Percentiles rank a stretch among this genome's conserved stretches.
Evolutionary conservation across 75 land plant species (phyloP).

Genomic region (Azolla pinnata): DNA sequence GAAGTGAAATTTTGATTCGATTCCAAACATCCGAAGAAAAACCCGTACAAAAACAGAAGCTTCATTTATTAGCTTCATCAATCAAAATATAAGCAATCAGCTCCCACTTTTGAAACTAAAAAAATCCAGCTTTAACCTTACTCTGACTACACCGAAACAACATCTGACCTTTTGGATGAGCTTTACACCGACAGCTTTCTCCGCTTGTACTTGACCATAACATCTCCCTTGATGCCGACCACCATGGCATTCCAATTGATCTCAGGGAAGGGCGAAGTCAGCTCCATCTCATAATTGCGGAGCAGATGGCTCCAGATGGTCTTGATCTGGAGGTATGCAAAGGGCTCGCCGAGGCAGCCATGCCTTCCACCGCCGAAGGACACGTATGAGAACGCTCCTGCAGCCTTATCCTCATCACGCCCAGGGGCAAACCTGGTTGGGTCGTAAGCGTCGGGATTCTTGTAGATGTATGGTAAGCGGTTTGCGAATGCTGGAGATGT

Average conservation of each 20-base stretch:
- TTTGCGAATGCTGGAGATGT: conserved; percentile 95
- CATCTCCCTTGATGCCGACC: conserved; percentile 91
- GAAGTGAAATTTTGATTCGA: too few relatives aligned
- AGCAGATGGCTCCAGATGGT: conserved; percentile 90
- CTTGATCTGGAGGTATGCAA: conserved; percentile 92
- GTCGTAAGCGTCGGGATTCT: conserved; percentile 73
- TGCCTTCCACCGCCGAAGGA: conserved; percentile 96
- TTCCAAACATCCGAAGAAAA: too few relatives aligned
- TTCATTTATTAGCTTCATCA: too few relatives aligned
- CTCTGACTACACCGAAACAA: too few relatives aligned
- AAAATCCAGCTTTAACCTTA: too few relatives aligned
- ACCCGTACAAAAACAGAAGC: too few relatives aligned
- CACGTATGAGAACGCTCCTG: conserved; percentile 84
- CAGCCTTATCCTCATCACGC: conserved; percentile 81
- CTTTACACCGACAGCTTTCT: conserved; percentile 32
- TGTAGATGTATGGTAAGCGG: conserved; percentile 70
- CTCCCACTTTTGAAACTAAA: too few relatives aligned
- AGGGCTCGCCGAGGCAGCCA: conserved; percentile 94
- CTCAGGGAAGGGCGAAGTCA: conserved; percentile 84
- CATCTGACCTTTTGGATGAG: too few relatives aligned
- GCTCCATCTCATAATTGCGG: conserved; percentile 83
- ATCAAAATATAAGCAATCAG: too few relatives aligned
- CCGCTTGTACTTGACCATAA: conserved; percentile 92
- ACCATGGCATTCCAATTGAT: conserved; percentile 99
- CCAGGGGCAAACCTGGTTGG: conserved; percentile 77